Conservation (phyloP, 306 rosid genomes). For the Prunus padus region DNA sequence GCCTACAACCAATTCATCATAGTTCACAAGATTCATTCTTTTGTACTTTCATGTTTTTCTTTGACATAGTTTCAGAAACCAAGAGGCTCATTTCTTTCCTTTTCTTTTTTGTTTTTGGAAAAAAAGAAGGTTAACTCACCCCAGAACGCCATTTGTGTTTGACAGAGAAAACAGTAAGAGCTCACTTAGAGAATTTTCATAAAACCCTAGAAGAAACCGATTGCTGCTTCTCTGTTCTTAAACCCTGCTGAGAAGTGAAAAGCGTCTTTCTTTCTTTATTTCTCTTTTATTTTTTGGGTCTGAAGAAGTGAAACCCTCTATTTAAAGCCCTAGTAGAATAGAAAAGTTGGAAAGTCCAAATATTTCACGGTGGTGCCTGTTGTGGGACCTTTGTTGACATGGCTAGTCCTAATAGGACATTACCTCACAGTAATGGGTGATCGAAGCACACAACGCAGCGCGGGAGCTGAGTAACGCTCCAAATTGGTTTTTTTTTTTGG, state of each 20-base stretch:
- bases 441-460: too few relatives aligned
- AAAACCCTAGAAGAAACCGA: not conserved
- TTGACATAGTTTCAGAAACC: not conserved
- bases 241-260: slow-evolving; percentile 2
- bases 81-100: not conserved
- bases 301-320: too few relatives aligned
- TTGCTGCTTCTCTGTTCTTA: not conserved
- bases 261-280: not conserved
- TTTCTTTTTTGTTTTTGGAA: not conserved
- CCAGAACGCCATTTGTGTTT: slow-evolving; percentile 73
- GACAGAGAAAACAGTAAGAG: not conserved
- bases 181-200: not conserved
- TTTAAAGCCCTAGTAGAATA: not conserved
- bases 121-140: slow-evolving; percentile 32
- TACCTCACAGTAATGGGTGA: too few relatives aligned
- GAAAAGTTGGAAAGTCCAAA: too few relatives aligned
- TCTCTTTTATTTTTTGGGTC: too few relatives aligned
- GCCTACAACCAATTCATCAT: not conserved
- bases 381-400: not conserved
- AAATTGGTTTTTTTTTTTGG: too few relatives aligned
- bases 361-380: not conserved
- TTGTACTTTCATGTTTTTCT: not conserved
- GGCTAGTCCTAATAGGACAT: not conserved
- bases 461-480: too few relatives aligned
- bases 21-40: not conserved